Conservation (phyloP, 768 basidiomycete species). For the Paxillus rubicundulus region DNA sequence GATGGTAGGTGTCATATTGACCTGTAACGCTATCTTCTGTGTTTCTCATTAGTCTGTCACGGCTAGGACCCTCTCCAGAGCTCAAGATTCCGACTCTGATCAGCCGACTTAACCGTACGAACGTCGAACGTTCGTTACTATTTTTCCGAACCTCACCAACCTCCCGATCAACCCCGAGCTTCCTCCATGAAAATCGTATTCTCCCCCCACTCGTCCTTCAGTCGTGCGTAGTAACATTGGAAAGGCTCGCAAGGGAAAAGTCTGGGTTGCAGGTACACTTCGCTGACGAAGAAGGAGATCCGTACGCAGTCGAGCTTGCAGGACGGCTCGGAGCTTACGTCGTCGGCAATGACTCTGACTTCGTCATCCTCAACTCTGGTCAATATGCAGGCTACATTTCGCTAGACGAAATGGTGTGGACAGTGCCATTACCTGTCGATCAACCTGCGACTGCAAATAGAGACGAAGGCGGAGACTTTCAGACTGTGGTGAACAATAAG, state of each 20-base stretch:
- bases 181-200: slow-evolving; percentile 70
- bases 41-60: slow-evolving; percentile 13
- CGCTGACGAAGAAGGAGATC: slow-evolving; percentile 82
- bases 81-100: slow-evolving; percentile 70
- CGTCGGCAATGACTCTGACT: slow-evolving; percentile 79
- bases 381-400: slow-evolving; percentile 79
- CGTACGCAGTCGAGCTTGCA: slow-evolving; percentile 81
- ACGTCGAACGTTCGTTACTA: slow-evolving; percentile 60
- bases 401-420: slow-evolving; percentile 75
- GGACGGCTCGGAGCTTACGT: slow-evolving; percentile 72
- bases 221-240: slow-evolving; percentile 57
- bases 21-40: neutral
- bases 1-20: slow-evolving; percentile 55
- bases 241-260: slow-evolving; percentile 34
- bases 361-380: slow-evolving; percentile 71
- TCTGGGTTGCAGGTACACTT: slow-evolving; percentile 55
- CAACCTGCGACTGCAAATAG: slow-evolving; percentile 19
- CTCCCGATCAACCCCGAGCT: slow-evolving; percentile 63
- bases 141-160: slow-evolving; percentile 77
- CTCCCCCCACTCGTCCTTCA: slow-evolving; percentile 65
- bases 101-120: slow-evolving; percentile 54
- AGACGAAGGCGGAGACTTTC: slow-evolving; percentile 55
- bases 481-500: slow-evolving; percentile 51
- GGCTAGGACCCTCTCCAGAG: slow-evolving; percentile 62
- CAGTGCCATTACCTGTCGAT: slow-evolving; percentile 23